phyloP scores from a whole-genome alignment of 805 yeast genomes.

The Candida ipomoeae region DNA sequence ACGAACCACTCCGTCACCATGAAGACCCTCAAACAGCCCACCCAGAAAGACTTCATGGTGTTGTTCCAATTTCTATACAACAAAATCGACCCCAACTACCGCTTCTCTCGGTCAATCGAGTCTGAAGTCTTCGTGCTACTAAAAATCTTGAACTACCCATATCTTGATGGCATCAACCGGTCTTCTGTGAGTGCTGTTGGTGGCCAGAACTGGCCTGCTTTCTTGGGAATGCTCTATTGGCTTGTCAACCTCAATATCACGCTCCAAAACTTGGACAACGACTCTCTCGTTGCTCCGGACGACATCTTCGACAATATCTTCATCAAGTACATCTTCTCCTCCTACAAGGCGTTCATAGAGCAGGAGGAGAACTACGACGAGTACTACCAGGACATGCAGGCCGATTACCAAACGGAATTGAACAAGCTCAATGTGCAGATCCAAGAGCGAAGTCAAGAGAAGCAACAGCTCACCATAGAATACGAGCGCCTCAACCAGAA shows the following conservation, averaged over 20 bases:
- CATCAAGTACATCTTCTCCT: constrained; percentile 56
- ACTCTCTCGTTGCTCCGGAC: constrained; percentile 31
- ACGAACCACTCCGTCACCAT: constrained; percentile 65
- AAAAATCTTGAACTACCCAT: constrained; percentile 70
- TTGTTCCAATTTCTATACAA: constrained; percentile 78
- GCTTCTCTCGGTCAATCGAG: constrained; percentile 64
- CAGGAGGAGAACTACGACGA: constrained; percentile 59
- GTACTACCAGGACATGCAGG: constrained; percentile 51
- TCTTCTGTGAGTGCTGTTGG: constrained; percentile 90
- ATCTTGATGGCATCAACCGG: constrained; percentile 71
- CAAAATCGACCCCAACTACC: constrained; percentile 74
- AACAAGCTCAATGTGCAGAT: constrained; percentile 47
- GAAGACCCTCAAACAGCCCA: constrained; percentile 67
- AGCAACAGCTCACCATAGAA: constrained; percentile 35
- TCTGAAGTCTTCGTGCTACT: constrained; percentile 68
- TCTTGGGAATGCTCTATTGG: constrained; percentile 83
- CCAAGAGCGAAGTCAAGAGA: constrained; percentile 36
- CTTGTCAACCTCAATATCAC: constrained; percentile 51
- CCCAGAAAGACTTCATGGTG: constrained; percentile 77
- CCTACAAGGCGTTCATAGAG: constrained; percentile 64
- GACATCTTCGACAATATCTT: constrained; percentile 49
- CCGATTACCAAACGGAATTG: constrained; percentile 50
- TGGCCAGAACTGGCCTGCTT: constrained; percentile 81
- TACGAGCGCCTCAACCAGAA: constrained; percentile 42
- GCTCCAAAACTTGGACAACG: constrained; percentile 26